These are phyloP conservation scores for Plantago elongata DNA, from an alignment of 257 asterid species.

Conservation along the genomic window DNA sequence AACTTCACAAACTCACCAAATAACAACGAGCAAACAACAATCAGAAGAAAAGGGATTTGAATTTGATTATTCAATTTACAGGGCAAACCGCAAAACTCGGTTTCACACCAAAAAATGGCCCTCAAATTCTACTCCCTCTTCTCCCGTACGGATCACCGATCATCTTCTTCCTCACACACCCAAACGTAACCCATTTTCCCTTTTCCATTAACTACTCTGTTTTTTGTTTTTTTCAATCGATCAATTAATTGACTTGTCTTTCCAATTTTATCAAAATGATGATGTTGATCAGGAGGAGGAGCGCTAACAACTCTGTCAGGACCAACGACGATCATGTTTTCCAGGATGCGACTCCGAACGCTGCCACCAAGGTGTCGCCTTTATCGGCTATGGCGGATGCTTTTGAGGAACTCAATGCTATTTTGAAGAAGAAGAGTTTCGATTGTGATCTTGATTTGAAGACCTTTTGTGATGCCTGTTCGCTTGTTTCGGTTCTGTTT, in stretches of 20 bases:
- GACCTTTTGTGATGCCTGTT: slow-evolving; percentile 76
- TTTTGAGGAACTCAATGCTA: slow-evolving; percentile 67
- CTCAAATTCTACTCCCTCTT: slow-evolving; percentile 47
- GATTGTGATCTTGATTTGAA: slow-evolving; percentile 62
- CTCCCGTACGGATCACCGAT: slow-evolving; percentile 29
- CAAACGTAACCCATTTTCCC: slow-evolving; percentile 31
- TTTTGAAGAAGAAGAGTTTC: slow-evolving; percentile 39
- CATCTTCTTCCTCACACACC: background rate
- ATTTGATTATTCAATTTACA: too few species aligned
- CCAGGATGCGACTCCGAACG: slow-evolving; percentile 27
- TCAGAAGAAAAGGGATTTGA: too few species aligned
- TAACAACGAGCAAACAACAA: too few species aligned
- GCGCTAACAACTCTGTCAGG: background rate
- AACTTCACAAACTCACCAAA: too few species aligned
- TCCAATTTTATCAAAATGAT: slow-evolving; percentile 11
- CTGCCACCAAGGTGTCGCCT: slow-evolving; percentile 39
- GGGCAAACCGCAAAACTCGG: slow-evolving; percentile 24
- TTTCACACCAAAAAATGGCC: slow-evolving; percentile 35
- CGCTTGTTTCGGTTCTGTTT: slow-evolving; percentile 86
- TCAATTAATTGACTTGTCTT: background rate
- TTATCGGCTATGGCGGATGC: slow-evolving; percentile 81
- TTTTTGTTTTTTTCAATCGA: too few species aligned
- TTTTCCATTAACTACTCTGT: background rate
- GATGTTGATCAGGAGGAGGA: slow-evolving; percentile 38
- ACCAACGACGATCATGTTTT: slow-evolving; percentile 38